A percentile compares a stretch with the other conserved stretches of the same genome.
These are phyloP conservation scores for Stromatinia cepivora DNA, from an alignment of 2,329 filamentous ascomycete species.

Conservation along the genomic window DNA sequence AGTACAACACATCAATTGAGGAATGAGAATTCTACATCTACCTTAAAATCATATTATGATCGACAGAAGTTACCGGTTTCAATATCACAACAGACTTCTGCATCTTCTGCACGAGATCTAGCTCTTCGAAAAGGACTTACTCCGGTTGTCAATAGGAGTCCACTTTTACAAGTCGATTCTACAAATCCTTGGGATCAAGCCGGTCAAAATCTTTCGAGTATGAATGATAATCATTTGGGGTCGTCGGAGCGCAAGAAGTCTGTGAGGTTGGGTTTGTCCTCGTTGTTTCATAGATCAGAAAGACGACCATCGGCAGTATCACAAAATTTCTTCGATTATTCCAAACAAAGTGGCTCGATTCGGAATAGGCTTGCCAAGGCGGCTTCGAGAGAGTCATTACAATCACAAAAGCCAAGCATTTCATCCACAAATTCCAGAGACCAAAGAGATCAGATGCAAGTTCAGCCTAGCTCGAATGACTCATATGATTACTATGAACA, in stretches of 20 bases:
- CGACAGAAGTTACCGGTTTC: constrained; percentile 45
- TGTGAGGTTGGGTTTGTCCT: constrained; percentile 37
- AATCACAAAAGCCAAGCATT: constrained; percentile 33
- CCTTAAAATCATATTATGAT: constrained; percentile 50
- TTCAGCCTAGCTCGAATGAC: not conserved
- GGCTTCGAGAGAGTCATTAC: constrained; percentile 36
- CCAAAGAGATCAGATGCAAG: constrained; percentile 4
- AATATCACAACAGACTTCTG: constrained; percentile 47
- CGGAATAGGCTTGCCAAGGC: constrained; percentile 34
- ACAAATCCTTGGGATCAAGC: constrained; percentile 18
- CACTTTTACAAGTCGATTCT: constrained; percentile 34
- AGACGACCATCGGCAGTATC: constrained; percentile 26
- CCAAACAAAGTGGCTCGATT: constrained; percentile 22
- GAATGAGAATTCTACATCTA: constrained; percentile 46
- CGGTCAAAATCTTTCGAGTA: not conserved
- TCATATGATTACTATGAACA: constrained; percentile 38
- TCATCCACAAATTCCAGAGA: constrained; percentile 32
- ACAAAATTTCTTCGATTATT: constrained; percentile 22
- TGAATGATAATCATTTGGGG: not conserved
- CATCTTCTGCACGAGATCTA: constrained; percentile 45
- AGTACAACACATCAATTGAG: constrained; percentile 41
- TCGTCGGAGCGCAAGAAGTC: constrained; percentile 36
- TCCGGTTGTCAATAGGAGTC: constrained; percentile 36
- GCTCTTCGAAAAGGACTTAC: constrained; percentile 43
- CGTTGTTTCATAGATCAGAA: constrained; percentile 36